Conservation (phyloP, 164 flowering plant genomes). For the Magnolia officinalis region DNA sequence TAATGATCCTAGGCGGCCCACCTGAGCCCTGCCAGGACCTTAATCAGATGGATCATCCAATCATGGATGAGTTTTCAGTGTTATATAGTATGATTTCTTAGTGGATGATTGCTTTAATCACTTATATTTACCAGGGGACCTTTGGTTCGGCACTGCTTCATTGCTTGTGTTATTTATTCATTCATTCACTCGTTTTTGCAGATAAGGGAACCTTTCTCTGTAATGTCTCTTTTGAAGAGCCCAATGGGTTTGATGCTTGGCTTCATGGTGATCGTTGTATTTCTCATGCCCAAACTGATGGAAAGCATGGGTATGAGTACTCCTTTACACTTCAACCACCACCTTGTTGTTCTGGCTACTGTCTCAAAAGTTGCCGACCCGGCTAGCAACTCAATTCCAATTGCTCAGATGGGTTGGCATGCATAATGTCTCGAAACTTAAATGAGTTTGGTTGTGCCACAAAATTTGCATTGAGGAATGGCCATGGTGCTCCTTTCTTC, state of each 20-base stretch:
- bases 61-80: no score
- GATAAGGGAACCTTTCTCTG: constrained; percentile 84
- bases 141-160: neutral
- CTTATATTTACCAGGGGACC: no score
- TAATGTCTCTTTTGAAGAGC: constrained; percentile 81
- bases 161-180: neutral
- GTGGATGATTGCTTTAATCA: no score
- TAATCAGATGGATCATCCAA: no score
- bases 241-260: constrained; percentile 99
- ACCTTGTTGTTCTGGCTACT: no score
- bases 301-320: constrained; percentile 72
- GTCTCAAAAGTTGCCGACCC: no score
- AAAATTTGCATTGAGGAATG: neutral
- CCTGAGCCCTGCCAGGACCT: no score
- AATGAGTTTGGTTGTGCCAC: neutral
- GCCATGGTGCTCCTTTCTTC: no score
- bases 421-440: neutral
- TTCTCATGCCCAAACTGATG: constrained; percentile 86
- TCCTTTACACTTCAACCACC: no score
- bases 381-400: no score
- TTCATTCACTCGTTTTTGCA: constrained; percentile 30
- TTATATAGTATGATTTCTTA: no score
- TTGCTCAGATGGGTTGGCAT: neutral
- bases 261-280: constrained; percentile 85
- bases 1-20: no score